phyloP scores from a whole-genome alignment of 768 basidiomycete species.

The Polyporus arcularius region DNA sequence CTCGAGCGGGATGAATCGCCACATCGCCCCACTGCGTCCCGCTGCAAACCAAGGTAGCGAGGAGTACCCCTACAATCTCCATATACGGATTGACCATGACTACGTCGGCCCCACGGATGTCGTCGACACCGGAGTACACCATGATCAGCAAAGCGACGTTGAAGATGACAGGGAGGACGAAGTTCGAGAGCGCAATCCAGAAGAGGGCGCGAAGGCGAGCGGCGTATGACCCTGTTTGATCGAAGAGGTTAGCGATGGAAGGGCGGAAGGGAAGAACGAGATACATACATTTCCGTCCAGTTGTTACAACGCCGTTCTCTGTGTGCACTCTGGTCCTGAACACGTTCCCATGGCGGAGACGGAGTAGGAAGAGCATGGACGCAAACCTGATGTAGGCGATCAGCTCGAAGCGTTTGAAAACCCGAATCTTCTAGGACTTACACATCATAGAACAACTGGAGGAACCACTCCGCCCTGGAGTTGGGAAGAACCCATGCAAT shows the following conservation, averaged over 20 bases:
- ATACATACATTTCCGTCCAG: too few relatives aligned
- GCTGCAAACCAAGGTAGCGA: slow-evolving; percentile 6
- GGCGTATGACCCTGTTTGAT: not conserved
- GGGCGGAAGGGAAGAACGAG: not conserved
- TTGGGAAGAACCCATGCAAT: not conserved
- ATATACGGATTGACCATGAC: slow-evolving; percentile 5
- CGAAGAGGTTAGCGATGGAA: not conserved
- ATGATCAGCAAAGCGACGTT: slow-evolving; percentile 33
- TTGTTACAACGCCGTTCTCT: too few relatives aligned
- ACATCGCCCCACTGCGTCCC: not conserved
- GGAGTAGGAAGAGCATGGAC: slow-evolving; percentile 31
- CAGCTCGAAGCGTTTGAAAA: too few relatives aligned
- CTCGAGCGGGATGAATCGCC: not conserved
- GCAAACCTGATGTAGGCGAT: slow-evolving; percentile 6
- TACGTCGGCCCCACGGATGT: slow-evolving; percentile 4
- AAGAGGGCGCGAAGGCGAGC: slow-evolving; percentile 32
- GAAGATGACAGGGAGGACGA: slow-evolving; percentile 39
- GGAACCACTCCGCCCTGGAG: slow-evolving; percentile 31
- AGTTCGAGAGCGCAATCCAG: slow-evolving; percentile 37
- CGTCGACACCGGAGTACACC: not conserved
- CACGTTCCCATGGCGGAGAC: slow-evolving; percentile 3
- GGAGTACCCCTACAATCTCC: slow-evolving; percentile 10
- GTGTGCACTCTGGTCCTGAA: not conserved
- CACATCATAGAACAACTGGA: slow-evolving; percentile 37
- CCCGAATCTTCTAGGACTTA: slow-evolving; percentile 17